Percentiles rank a stretch among this genome's conserved stretches.
These are phyloP conservation scores for Lipomyces chichibuensis DNA, from an alignment of 805 yeast genomes.

Conservation along the genomic window DNA sequence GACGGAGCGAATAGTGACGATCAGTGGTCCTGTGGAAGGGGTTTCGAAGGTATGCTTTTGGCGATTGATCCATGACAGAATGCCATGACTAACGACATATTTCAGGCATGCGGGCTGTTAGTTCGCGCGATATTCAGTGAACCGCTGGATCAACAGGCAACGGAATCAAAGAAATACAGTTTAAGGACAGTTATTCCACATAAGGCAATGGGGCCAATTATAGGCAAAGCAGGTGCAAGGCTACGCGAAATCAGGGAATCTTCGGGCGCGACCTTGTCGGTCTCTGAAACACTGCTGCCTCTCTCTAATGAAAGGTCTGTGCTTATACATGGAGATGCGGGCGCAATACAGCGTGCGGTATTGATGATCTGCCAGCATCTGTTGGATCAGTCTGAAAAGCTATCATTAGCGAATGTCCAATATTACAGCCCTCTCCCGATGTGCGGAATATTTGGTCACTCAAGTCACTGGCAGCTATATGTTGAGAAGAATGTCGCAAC, in stretches of 20 bases:
- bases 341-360: constrained; percentile 12
- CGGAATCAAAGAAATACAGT: constrained; percentile 4
- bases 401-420: constrained; percentile 16
- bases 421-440: constrained; percentile 28
- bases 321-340: constrained; percentile 17
- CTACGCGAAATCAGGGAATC: constrained; percentile 18
- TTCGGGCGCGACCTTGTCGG: constrained; percentile 18
- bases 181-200: constrained; percentile 27
- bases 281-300: constrained; percentile 29
- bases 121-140: constrained; percentile 8
- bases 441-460: constrained; percentile 24
- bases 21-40: constrained; percentile 15
- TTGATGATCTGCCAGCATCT: constrained; percentile 10
- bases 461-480: constrained; percentile 16
- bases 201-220: constrained; percentile 22
- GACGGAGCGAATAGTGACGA: constrained; percentile 22
- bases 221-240: constrained; percentile 20
- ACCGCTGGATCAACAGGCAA: background rate
- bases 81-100: background rate
- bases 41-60: constrained; percentile 18
- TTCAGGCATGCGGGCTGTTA: constrained; percentile 14
- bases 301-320: constrained; percentile 32
- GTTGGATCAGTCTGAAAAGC: constrained; percentile 15
- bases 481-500: constrained; percentile 28
- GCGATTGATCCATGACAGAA: background rate